Evolutionary conservation across 176 grass and related monocot species (phyloP), one percentile per base, ranked within the genome.

Genomic region (Chloris gayana): DNA sequence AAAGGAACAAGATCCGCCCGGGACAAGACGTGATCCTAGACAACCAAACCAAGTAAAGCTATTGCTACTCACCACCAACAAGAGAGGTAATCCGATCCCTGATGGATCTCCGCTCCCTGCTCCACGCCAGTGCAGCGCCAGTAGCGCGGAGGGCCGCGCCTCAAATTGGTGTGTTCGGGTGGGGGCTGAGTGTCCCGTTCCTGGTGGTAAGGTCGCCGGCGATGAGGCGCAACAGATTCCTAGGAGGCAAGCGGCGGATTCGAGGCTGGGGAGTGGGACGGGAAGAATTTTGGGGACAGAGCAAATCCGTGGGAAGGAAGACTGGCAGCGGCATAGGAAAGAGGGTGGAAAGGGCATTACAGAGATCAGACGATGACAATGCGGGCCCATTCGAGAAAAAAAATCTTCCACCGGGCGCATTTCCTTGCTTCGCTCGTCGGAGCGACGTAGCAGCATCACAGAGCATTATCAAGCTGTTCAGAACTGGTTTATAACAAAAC

Each of bases 101-200:
- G 70, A 73, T n/a, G 70, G 70, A 54, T 54, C 70, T 54, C 70
- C 26, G 49, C 47, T 73, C 70, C 47, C 30, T 19, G 9, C 47
- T 54, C 47, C 30, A 22, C 70, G 70, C 70, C 70, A 72, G 70
- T 7, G 45, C 70, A 27, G 3, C 26, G 7, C 12, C n/a, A 4
- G 67, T 29, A 46, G 39, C n/a, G 14, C 7, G 24, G 41, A n/a
- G n/a, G 67, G 14, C n/a, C 11, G 37, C 37, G 65, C 65, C 65
- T 24, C n/a, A 11, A 24, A 19, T 14, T 33, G 27, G 46, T 33
- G 46, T 31, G 18, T 3, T 26, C 15, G 25, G 17, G 46, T 31
- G 45, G 6, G 6, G 15, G 26, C 30, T 18, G 8, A 9, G 27
- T 6, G 4, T 12, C 29, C 29, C 2, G 9, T 21, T 45, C 46